Percentiles rank a stretch among this genome's conserved stretches.
phyloP scores from a whole-genome alignment of 1,284 basidiomycete species.

The Ceratobasidium sp. region DNA sequence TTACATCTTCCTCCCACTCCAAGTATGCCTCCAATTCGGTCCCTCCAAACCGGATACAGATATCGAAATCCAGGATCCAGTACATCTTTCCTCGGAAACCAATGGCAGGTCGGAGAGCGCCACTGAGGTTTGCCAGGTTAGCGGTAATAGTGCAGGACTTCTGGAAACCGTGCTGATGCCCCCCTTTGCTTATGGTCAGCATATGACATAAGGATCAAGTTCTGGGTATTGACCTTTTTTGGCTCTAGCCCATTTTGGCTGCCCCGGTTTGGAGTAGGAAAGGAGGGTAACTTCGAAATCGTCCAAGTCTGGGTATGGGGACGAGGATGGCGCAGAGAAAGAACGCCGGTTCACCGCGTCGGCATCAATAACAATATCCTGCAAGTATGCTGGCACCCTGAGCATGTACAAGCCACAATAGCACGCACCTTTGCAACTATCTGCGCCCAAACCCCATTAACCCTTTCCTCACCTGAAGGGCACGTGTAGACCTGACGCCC shows the following conservation, averaged over 20 bases:
- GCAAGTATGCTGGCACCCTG: background rate
- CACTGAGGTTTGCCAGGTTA: constrained; percentile 24
- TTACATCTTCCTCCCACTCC: constrained; percentile 43
- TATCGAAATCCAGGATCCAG: constrained; percentile 36
- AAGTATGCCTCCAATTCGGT: constrained; percentile 45
- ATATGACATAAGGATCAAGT: background rate
- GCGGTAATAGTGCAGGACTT: constrained; percentile 37
- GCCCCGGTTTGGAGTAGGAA: constrained; percentile 9
- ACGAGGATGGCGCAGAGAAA: background rate
- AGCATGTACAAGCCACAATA: no score
- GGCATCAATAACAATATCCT: constrained; percentile 29
- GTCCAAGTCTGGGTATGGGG: constrained; percentile 8
- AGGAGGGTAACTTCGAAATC: background rate
- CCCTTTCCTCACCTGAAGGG: background rate
- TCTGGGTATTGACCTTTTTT: constrained; percentile 4
- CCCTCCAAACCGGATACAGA: constrained; percentile 45
- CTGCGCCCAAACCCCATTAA: constrained; percentile 8
- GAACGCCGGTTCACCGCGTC: constrained; percentile 12
- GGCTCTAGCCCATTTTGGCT: constrained; percentile 19
- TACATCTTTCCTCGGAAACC: constrained; percentile 16
- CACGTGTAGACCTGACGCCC: background rate
- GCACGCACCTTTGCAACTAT: constrained; percentile 16
- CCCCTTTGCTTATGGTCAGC: background rate
- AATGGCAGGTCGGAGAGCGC: constrained; percentile 22
- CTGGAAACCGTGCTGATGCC: constrained; percentile 8